Percentiles rank a stretch among this genome's conserved stretches.
Conservation (phyloP, 2,329 filamentous ascomycete genomes). For the Nemania diffusa region DNA sequence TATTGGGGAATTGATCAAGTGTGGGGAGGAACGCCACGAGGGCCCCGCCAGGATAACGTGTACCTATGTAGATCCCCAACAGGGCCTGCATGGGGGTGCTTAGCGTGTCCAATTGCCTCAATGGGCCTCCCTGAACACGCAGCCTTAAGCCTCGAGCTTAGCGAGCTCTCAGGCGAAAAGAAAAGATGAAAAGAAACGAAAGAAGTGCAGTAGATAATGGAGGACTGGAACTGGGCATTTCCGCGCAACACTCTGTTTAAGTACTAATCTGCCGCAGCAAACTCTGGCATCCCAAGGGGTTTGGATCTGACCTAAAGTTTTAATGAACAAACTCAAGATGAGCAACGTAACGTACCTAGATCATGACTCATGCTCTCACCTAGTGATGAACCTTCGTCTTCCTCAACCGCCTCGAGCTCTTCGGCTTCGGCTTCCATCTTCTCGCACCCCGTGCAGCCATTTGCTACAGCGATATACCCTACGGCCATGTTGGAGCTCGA, state of each 20-base stretch:
- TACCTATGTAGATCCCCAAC: neutral
- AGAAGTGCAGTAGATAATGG: neutral
- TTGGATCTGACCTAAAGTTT: neutral
- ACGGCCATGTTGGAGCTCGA: conserved; percentile 38
- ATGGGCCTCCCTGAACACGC: conserved; percentile 18
- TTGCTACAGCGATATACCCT: conserved; percentile 22
- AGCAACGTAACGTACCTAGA: conserved; percentile 27
- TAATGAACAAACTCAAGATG: neutral
- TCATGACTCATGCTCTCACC: neutral
- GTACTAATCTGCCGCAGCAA: neutral
- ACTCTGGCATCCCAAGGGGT: neutral
- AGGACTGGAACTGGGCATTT: neutral
- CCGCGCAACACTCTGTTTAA: neutral
- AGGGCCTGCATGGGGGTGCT: neutral
- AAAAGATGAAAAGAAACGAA: neutral
- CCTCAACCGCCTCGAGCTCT: conserved; percentile 2
- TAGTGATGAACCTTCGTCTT: neutral
- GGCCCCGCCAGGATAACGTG: neutral
- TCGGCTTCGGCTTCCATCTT: conserved; percentile 40
- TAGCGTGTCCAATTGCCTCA: conserved; percentile 16
- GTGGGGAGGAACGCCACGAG: conserved; percentile 14
- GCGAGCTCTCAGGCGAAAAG: no score
- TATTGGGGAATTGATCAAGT: neutral
- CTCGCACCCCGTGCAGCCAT: conserved; percentile 41
- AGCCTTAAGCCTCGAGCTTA: no score